Conservation (phyloP, 2,329 filamentous ascomycete genomes). For the Tolypocladium cylindrosporum region DNA sequence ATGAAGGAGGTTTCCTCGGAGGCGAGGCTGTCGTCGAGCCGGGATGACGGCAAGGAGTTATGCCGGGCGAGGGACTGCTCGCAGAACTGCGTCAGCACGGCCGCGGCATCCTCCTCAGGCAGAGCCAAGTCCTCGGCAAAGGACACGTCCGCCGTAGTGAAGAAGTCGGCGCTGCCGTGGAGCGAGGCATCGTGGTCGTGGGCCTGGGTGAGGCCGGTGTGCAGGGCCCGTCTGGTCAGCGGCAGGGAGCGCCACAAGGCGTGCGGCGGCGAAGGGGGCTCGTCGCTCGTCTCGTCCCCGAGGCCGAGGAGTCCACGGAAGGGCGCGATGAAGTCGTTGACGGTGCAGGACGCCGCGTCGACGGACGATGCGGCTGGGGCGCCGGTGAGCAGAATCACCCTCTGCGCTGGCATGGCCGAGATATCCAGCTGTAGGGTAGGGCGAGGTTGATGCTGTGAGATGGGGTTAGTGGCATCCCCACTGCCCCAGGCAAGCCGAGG, state of each 20-base stretch:
- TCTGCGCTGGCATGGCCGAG: background rate
- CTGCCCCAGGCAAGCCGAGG: no score
- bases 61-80: conserved; percentile 68
- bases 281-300: background rate
- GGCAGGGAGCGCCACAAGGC: conserved; percentile 46
- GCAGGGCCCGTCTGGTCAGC: conserved; percentile 32
- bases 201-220: conserved; percentile 43
- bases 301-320: conserved; percentile 17
- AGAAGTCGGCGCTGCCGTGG: conserved; percentile 31
- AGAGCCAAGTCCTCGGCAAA: conserved; percentile 5
- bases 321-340: conserved; percentile 14
- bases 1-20: conserved; percentile 10
- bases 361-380: conserved; percentile 21
- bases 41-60: conserved; percentile 53
- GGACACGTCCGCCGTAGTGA: conserved; percentile 33
- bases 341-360: conserved; percentile 17
- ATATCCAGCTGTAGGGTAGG: no score
- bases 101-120: conserved; percentile 20
- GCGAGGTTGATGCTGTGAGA: no score
- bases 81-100: conserved; percentile 55
- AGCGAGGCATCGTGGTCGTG: conserved; percentile 22
- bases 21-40: conserved; percentile 30
- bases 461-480: no score
- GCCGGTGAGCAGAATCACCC: conserved; percentile 27
- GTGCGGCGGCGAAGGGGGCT: conserved; percentile 19